Conservation (phyloP, 768 basidiomycete species). For the Russula vinacea region DNA sequence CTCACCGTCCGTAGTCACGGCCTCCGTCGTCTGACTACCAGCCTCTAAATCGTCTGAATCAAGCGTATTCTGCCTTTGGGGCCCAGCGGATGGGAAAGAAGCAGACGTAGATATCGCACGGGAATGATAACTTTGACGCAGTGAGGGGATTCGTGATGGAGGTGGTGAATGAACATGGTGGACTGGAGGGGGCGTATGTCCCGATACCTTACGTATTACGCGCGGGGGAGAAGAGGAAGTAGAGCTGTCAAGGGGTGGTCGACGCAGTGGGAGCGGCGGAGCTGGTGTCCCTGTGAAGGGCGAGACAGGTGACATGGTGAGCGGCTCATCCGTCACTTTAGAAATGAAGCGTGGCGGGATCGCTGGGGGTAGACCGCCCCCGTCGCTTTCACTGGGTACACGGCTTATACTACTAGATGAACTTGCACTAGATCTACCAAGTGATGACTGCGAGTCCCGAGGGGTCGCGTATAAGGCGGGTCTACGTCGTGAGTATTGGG, state of each 20-base stretch:
- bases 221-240: not conserved
- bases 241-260: not conserved
- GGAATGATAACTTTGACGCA: not conserved
- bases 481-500: not conserved
- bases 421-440: conserved; percentile 9
- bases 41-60: conserved; percentile 10
- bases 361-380: conserved; percentile 8
- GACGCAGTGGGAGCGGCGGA: conserved; percentile 20
- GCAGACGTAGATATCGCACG: not conserved
- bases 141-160: conserved; percentile 7
- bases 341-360: conserved; percentile 10
- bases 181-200: conserved; percentile 13
- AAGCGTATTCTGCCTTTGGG: not conserved
- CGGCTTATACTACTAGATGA: conserved; percentile 8
- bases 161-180: conserved; percentile 6
- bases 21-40: not conserved
- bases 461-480: not conserved
- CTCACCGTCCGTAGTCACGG: not conserved
- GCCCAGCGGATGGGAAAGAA: not conserved
- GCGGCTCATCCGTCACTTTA: conserved; percentile 1
- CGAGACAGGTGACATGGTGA: conserved; percentile 17
- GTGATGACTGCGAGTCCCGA: conserved; percentile 8
- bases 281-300: not conserved
- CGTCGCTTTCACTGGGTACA: conserved; percentile 17
- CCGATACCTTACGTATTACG: conserved; percentile 5